Conservation (phyloP, 1,284 basidiomycete species). For the Tylopilus sp. region DNA sequence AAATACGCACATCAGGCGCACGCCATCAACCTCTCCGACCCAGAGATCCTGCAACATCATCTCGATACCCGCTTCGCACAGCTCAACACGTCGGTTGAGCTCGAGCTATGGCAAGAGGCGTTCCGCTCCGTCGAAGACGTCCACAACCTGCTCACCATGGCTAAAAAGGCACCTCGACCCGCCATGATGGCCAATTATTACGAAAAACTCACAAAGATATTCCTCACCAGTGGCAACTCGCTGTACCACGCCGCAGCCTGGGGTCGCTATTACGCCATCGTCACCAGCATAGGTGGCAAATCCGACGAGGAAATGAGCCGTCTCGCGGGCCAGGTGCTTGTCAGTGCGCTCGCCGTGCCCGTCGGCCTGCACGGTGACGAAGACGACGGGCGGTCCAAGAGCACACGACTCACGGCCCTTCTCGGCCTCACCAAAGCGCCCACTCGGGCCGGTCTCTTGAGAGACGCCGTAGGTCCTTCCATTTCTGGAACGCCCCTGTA, state of each 20-base stretch:
- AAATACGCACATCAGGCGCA: slow-evolving; percentile 96
- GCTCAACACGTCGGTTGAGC: slow-evolving; percentile 96
- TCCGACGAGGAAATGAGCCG: slow-evolving; percentile 78
- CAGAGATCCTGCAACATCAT: slow-evolving; percentile 95
- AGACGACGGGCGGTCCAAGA: slow-evolving; percentile 74
- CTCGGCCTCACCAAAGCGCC: slow-evolving; percentile 87
- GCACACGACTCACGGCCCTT: slow-evolving; percentile 79
- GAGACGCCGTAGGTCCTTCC: slow-evolving; percentile 69
- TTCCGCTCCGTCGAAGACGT: slow-evolving; percentile 99
- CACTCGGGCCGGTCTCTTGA: slow-evolving; percentile 81
- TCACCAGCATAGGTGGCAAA: slow-evolving; percentile 65
- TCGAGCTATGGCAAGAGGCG: slow-evolving; percentile 99
- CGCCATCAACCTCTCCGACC: slow-evolving; percentile 96
- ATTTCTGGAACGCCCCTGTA: neutral
- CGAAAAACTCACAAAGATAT: slow-evolving; percentile 96
- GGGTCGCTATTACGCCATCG: slow-evolving; percentile 79
- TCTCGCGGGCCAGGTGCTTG: slow-evolving; percentile 89
- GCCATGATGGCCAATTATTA: slow-evolving; percentile 99
- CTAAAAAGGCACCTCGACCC: slow-evolving; percentile 88
- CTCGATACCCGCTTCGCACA: slow-evolving; percentile 98
- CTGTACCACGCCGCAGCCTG: slow-evolving; percentile 98
- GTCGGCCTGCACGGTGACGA: slow-evolving; percentile 73
- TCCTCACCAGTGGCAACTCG: slow-evolving; percentile 90
- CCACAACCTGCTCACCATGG: slow-evolving; percentile 91
- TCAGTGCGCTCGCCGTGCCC: slow-evolving; percentile 92